These are phyloP conservation scores for Bauhinia variegata DNA, from an alignment of 306 rosid species.

Conservation along the genomic window DNA sequence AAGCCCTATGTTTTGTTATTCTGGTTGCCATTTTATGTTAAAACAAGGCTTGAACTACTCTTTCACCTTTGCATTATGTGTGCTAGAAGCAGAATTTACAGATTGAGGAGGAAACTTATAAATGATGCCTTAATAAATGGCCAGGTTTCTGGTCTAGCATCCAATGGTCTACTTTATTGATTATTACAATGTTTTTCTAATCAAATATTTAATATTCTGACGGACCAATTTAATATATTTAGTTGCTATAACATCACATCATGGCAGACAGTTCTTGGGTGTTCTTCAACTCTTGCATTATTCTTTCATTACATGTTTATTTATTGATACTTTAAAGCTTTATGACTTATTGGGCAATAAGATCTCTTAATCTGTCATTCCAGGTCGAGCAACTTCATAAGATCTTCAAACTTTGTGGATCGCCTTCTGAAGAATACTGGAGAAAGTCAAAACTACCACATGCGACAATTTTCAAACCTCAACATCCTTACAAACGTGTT, in stretches of 20 bases:
- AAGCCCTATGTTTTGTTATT: conserved; percentile 10
- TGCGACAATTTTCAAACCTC: conserved; percentile 83
- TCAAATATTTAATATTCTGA: too few relatives aligned
- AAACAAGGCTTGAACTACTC: conserved; percentile 14
- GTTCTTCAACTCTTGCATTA: too few relatives aligned
- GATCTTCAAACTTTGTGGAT: conserved; percentile 91
- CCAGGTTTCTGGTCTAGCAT: conserved; percentile 20
- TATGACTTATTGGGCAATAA: conserved; percentile 34
- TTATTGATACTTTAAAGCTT: conserved; percentile 17
- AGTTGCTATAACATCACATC: too few relatives aligned
- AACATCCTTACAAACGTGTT: conserved; percentile 70
- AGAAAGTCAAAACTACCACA: conserved; percentile 77
- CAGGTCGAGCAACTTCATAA: conserved; percentile 96
- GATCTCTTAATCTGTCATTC: conserved; percentile 24
- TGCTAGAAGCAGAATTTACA: conserved; percentile 28
- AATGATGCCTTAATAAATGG: neutral
- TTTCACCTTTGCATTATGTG: conserved; percentile 21
- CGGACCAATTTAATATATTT: too few relatives aligned
- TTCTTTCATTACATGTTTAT: neutral
- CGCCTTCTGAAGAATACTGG: conserved; percentile 91
- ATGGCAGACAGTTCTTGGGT: too few relatives aligned
- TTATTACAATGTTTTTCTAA: too few relatives aligned
- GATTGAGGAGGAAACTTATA: conserved; percentile 5
- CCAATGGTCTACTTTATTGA: neutral
- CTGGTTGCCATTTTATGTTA: neutral